These are phyloP conservation scores for Flaveria brownii DNA, from an alignment of 129 eudicot genomes.

Conservation along the genomic window DNA sequence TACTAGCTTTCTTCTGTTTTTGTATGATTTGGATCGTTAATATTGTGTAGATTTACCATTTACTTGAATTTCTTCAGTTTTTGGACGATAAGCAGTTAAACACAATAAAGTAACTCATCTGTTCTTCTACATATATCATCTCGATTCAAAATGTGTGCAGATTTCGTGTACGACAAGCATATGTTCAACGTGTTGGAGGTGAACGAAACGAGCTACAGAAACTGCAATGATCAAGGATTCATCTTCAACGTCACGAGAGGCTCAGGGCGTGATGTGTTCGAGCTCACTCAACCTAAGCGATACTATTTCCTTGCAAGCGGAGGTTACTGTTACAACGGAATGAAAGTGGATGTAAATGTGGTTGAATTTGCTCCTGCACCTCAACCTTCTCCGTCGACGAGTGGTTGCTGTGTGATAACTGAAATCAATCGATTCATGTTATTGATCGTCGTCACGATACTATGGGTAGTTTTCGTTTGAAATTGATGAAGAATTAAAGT, in stretches of 20 bases:
- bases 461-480: constrained; percentile 23
- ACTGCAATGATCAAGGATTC: constrained; percentile 46
- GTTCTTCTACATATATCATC: background rate
- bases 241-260: constrained; percentile 49
- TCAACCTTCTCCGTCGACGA: constrained; percentile 32
- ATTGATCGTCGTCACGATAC: background rate
- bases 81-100: background rate
- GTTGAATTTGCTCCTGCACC: constrained; percentile 30
- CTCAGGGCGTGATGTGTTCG: constrained; percentile 51
- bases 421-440: constrained; percentile 6
- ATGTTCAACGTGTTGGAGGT: constrained; percentile 50
- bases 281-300: constrained; percentile 44
- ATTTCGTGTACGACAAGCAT: constrained; percentile 48
- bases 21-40: background rate
- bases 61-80: background rate
- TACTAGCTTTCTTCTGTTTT: background rate
- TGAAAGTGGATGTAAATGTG: constrained; percentile 51
- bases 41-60: background rate
- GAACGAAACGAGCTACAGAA: constrained; percentile 40
- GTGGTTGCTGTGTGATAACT: constrained; percentile 1
- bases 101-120: background rate
- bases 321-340: constrained; percentile 53
- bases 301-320: constrained; percentile 56
- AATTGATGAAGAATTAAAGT: constrained; percentile 11
- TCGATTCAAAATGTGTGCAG: constrained; percentile 22